Base-by-base conservation (phyloP, 1,284 basidiomycete genomes). In the Hypsizygus ulmarius region DNA sequence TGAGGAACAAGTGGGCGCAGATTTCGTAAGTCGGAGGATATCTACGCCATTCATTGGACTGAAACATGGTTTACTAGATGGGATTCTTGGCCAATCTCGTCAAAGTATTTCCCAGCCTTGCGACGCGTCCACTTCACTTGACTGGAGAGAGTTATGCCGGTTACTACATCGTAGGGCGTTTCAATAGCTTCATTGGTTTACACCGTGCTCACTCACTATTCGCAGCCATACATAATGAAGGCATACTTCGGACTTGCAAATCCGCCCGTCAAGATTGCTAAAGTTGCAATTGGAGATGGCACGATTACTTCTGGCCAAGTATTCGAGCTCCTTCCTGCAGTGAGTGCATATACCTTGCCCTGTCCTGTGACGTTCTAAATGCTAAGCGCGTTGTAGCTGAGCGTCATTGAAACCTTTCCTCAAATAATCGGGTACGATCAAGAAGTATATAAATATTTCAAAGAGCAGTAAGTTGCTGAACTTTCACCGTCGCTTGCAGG, bases 141-240 rank as follows among this genome's bases (percentile, higher is more conserved):
- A 78, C 75, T 1, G 84, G 84, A 1, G 84, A 86, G 62, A 82
- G 79, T 58, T 85, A 85, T 62, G 77, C 84, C 12, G 84, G 84
- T 32, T 72, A 71, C 52, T 87, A 78, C 58, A 83, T 85, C 43
- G 80, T 80, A 53, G 57, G 77, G 10, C 16, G 4, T 10, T 33
- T 15, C 33, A 59, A 4, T 47, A 21, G 4, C 2, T 25, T 32
- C 18, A 16, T 25, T 36, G n/a, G n/a, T 2, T 41, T 30, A 8
- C 5, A 15, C 8, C 30, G 37, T 49, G 30, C 16, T 40, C 30
- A 6, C 33, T 9, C 35, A 34, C 50, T 39, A 36, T 41, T 39
- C 35, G 6, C 47, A 85, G 83, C 82, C 86, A n/a, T 85, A 84
- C 57, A 88, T 87, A 58, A 69, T 81, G 52, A 84, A 87, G 64